Base-by-base conservation (phyloP, 495 filamentous ascomycete species). In the Hypoxylon trugodes region DNA sequence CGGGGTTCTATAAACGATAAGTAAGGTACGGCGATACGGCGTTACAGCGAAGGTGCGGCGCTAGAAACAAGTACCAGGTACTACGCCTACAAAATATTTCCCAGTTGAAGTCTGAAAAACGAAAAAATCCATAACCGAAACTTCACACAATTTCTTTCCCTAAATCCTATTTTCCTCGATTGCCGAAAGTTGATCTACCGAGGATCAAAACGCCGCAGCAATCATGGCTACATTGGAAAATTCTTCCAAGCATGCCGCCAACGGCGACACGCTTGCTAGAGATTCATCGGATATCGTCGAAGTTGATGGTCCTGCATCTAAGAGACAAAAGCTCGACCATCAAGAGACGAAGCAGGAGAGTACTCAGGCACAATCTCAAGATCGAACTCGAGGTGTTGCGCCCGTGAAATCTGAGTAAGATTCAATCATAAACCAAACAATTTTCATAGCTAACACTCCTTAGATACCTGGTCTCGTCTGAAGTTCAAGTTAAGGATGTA, bases 371-470 rank as follows among this genome's bases (percentile, higher is more conserved):
- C 66, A 70, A 68, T 69, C 62, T 32, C 66, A 61, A 59, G 74
- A 70, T 65, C 84, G 77, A 73, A 81, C 61, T 52, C 79, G 85
- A 69, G 94, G 93, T 25, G 81, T 94, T 57, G 92, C 92, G 26
- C 84, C 87, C 1, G 88, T 98, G 69, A 97, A 96, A 74, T 68
- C 84, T 56, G 93, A 97, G 90, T 97, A 76, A 72, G 85, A 75
- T 46, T 22, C 6, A 32, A 7, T 37, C 13, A 5, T 0, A 37
- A 24, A 43, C 6, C 8, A 2, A 28, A 15, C 24, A 41, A 4
- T 13, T 48, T 22, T 7, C 19, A 1, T 51, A 40, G 38, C 72
- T 75, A 59, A 77, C 41, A 46, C 16, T 18, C 51, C 33, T 53
- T 66, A 90, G 88, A 66, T 91, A 82, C 71, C 80, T 89, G 40